Conservation (phyloP, 257 asterid genomes). For the Capsicum pubescens region DNA sequence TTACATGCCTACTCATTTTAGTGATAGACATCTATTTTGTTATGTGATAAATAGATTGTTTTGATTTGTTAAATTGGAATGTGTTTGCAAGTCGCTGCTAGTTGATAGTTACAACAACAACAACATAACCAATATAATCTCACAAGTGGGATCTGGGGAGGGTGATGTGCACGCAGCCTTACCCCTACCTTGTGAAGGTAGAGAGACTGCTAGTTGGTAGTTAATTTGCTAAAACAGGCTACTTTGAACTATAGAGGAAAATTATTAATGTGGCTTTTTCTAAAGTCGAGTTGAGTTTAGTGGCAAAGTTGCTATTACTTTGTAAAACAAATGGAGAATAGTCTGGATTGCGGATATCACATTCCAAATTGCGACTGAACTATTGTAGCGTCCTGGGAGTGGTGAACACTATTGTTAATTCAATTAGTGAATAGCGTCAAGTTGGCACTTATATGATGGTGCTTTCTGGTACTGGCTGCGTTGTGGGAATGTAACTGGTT, state of each 20-base stretch:
- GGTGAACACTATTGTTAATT: neutral
- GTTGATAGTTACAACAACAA: too few relatives aligned
- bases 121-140: too few relatives aligned
- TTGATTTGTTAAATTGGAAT: conserved; percentile 2
- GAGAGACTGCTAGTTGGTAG: neutral
- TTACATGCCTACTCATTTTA: neutral
- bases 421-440: conserved; percentile 6
- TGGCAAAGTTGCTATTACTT: neutral
- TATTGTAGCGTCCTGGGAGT: neutral
- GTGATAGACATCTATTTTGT: neutral
- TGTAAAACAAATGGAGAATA: neutral
- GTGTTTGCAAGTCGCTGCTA: neutral
- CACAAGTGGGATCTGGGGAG: too few relatives aligned
- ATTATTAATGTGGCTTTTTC: neutral
- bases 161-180: too few relatives aligned
- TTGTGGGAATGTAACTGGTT: neutral
- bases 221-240: conserved; percentile 8
- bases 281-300: conserved; percentile 21
- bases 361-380: neutral
- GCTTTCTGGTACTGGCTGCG: neutral
- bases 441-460: conserved; percentile 12
- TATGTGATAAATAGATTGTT: neutral
- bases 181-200: too few relatives aligned
- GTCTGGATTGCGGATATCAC: neutral
- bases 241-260: neutral